Percentiles rank a stretch among this genome's conserved stretches.
These are phyloP conservation scores for Dryadomyces quercus-mongolicae DNA, from an alignment of 2,329 filamentous ascomycete species.

Conservation along the genomic window DNA sequence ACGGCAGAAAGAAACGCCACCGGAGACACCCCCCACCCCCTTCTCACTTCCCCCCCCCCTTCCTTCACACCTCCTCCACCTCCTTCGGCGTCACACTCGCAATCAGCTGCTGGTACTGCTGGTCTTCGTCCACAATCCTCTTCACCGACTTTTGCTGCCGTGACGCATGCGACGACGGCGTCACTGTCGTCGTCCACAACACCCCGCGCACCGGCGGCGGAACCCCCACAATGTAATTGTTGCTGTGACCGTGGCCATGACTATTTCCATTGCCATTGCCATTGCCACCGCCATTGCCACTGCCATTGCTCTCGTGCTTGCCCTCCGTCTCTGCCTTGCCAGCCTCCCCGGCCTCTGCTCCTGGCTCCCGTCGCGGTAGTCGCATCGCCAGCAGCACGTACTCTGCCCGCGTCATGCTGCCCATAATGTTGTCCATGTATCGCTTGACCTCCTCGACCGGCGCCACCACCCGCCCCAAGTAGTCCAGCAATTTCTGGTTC, in stretches of 20 bases:
- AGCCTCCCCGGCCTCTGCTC: background rate
- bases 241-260: constrained; percentile 1
- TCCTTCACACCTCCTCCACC: constrained; percentile 9
- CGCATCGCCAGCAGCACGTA: constrained; percentile 57
- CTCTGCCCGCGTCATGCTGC: constrained; percentile 55
- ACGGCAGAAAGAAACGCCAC: background rate
- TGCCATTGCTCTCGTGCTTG: constrained; percentile 9
- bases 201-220: constrained; percentile 11
- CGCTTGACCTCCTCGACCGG: constrained; percentile 49
- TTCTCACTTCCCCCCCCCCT: background rate
- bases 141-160: constrained; percentile 7
- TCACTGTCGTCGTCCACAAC: constrained; percentile 12
- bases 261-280: background rate
- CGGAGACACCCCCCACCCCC: background rate
- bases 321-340: constrained; percentile 16
- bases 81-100: constrained; percentile 22
- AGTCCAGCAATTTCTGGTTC: constrained; percentile 45
- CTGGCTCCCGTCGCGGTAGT: constrained; percentile 34
- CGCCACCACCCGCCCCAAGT: constrained; percentile 48
- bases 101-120: constrained; percentile 35
- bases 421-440: constrained; percentile 62
- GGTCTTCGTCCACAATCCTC: constrained; percentile 26
- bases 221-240: constrained; percentile 3
- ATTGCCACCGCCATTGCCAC: background rate
- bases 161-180: constrained; percentile 1